Base-by-base conservation (phyloP, 805 yeast species). In the Metschnikowia amazonensis region DNA sequence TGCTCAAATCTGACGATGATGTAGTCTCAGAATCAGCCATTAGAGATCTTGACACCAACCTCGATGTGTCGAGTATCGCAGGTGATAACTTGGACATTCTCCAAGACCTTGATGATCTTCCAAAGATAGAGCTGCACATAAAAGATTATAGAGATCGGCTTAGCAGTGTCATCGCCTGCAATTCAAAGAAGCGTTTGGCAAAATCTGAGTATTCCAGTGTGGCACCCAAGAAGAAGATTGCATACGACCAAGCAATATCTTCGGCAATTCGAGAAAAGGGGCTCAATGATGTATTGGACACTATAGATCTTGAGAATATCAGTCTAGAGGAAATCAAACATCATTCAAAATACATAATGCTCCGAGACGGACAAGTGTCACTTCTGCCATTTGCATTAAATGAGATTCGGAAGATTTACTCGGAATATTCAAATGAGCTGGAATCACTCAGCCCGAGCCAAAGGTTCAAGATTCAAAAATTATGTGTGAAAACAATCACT, bases 401-500 rank as follows among this genome's bases (percentile, higher is more conserved):
- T 17, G 43, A 50, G 27, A 28, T 43, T 17, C 31, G 34, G 9
- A 28, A 13, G 18, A 31, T 23, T 9, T 39, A 38, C 16, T 30
- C 39, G 2, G 44, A 35, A n/a, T 32, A 40, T 10, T 21, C 44
- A 2, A 45, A 24, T 24, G 24, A 50, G 7, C 67, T 67, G 39
- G 62, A 62, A 25, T 33, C 25, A 2, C 24, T 62, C 1, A 52
- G 55, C 14, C 27, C 55, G 6, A 58, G 50, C 21, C 37, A 44
- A 7, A 42, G 64, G 9, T 18, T 50, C 28, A 44, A 40, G 39
- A 33, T 62, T 13, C 65, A 73, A 45, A 56, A 51, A 3, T 45
- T 71, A 10, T 57, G 70, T 41, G 45, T 55, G 33, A 56, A 51
- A 18, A 55, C 69, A 0, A 43, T 75, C 43, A 14, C 37, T 48